Percentiles rank a stretch among this genome's conserved stretches.
These are phyloP conservation scores for Teratosphaeria gauchensis DNA, from an alignment of 2,329 filamentous ascomycete genomes.

Conservation along the genomic window DNA sequence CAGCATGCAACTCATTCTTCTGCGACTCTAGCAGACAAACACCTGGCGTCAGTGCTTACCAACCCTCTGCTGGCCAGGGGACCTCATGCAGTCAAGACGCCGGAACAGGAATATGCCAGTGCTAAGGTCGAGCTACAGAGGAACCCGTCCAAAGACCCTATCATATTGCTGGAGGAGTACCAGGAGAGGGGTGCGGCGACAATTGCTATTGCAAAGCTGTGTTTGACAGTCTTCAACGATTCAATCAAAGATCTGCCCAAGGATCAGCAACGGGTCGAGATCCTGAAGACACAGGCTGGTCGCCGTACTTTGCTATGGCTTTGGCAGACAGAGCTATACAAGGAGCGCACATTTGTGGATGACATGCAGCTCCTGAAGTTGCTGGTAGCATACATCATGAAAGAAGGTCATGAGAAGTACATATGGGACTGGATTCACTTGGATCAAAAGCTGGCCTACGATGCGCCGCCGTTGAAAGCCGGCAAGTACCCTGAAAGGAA, in stretches of 20 bases:
- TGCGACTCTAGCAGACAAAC: constrained; percentile 32
- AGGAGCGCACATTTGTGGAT: constrained; percentile 12
- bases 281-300: constrained; percentile 15
- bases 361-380: constrained; percentile 12
- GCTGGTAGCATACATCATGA: constrained; percentile 16
- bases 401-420: constrained; percentile 18
- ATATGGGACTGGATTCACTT: constrained; percentile 22
- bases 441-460: constrained; percentile 4
- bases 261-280: constrained; percentile 4
- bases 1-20: constrained; percentile 23
- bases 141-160: constrained; percentile 26
- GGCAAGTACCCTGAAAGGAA: not conserved
- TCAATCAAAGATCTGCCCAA: constrained; percentile 10
- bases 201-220: constrained; percentile 29
- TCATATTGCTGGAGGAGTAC: constrained; percentile 32
- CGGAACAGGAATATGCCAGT: constrained; percentile 9
- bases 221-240: constrained; percentile 25
- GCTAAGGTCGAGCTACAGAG: constrained; percentile 19
- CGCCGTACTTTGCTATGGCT: constrained; percentile 22
- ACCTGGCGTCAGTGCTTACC: constrained; percentile 41
- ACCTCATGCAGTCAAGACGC: not conserved
- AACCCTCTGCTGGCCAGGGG: constrained; percentile 37
- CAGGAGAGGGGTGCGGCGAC: constrained; percentile 30
- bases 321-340: constrained; percentile 12
- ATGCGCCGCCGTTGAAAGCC: not conserved